Evolutionary conservation across 805 yeast species (phyloP), one percentile per base, ranked within the genome.

Genomic region (Maudiozyma barnettii): DNA sequence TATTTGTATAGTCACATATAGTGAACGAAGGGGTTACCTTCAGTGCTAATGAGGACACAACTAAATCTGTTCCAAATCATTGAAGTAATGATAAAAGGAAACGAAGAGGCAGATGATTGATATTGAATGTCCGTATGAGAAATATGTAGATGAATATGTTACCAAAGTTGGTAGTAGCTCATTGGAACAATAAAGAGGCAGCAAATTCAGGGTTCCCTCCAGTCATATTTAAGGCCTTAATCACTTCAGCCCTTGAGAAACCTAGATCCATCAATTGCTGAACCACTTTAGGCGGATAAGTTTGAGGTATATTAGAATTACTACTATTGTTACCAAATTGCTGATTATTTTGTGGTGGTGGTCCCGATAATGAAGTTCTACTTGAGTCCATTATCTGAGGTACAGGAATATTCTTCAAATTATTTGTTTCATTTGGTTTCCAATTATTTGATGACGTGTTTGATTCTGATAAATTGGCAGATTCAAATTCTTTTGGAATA

Each of bases 181-280:
- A 52, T 43, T 48, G 49, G 40, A 87, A 88, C 43, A 89, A 68
- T 43, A 84, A 57, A 1, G 95, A 79, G 1, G 96, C 97, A 0
- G 98, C 98, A 51, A 81, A 53, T 45, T 91, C 97, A 0, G 84
- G 77, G 58, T 90, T 84, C 8, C 96, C 96, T 23, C 74, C 71
- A 1, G 95, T 76, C 49, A 71, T 74, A 23, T 71, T 67, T 45
- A 91, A 67, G 0, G 96, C 96, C 2, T 64, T 57, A 2, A 80
- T 64, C 0, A 82, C 93, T 53, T 84, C 81, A 2, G 65, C 61
- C 53, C 79, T 72, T 3, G 82, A 64, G 56, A 89, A 88, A 0
- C 98, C 98, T 50, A 91, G 68, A 14, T 73, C 73, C 43, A 77
- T 73, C 45, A 90, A 68, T 45, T 75, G 77, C 23, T 65, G 56